Evolutionary conservation across 139 green algal species (phyloP), one percentile per base, ranked within the genome.

Genomic region (Mychonastes homosphaera): DNA sequence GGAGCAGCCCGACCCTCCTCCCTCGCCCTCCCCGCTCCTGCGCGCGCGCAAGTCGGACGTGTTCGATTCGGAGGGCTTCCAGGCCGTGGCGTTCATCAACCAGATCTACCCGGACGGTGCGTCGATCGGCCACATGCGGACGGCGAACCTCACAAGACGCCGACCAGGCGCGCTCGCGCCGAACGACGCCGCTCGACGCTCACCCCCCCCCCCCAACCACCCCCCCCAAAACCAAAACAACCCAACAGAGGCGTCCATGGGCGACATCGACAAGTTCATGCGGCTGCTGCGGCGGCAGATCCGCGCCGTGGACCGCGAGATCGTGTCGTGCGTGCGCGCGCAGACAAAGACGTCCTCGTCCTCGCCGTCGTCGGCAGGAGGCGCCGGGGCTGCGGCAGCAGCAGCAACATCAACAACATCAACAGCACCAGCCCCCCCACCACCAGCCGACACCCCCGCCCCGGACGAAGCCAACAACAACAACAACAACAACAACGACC

Each of bases 221-320:
- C 41, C 30, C 50, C 27, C 18, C 30, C 27, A 12, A 32, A 8
- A 52, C 9, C 44, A 30, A 23, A 8, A 52, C 3, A 30, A 52
- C 23, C 52, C 39, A 72, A 71, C 81, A 87, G 85, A 97, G 65
- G 59, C 63, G 0, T 89, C 80, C 24, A 58, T 97, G 15, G 75
- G 64, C 4, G 73, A 79, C 12, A 55, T 97, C 27, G 87, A 92
- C 49, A 78, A 72, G 30, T 83, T 96, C 12, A 80, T 92, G 1
- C 67, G 67, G 12, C 79, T 77, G 21, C 69, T 97, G 9, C 69
- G 74, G 29, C 29, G 60, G 32, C 77, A 92, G 75, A 94, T 97
- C 21, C 56, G 76, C 1, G 47, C 65, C 2, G 87, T 95, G 15
- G 92, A 98, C 62, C 80, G 67, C 18, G 84, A 97, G 27, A 97